A percentile compares a stretch with the other conserved stretches of the same genome.
Evolutionary conservation across 2,329 filamentous ascomycete genomes (phyloP).

Genomic region (Elsinoe australis): DNA sequence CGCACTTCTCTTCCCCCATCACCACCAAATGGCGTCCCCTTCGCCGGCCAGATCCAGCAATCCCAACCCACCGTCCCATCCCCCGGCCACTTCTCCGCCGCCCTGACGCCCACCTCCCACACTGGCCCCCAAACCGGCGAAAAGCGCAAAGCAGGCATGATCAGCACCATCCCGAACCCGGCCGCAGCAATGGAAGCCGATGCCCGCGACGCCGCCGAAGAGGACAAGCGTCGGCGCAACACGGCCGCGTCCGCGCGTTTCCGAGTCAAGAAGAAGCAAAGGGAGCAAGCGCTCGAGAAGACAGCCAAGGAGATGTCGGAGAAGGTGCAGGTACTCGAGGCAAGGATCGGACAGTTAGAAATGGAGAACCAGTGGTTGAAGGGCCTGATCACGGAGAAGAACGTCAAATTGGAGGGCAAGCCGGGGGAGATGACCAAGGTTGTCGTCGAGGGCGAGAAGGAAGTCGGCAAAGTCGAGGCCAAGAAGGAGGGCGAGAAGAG

Average conservation of each 20-base stretch:
- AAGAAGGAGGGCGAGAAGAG: neutral
- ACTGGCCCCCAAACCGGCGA: slow-evolving; percentile 29
- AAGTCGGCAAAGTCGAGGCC: neutral
- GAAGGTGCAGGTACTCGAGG: slow-evolving; percentile 39
- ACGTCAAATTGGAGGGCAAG: slow-evolving; percentile 21
- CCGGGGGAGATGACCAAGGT: neutral
- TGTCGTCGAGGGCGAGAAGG: neutral
- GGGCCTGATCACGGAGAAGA: slow-evolving; percentile 45
- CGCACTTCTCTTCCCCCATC: slow-evolving; percentile 25
- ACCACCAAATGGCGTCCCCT: slow-evolving; percentile 24
- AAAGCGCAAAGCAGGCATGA: slow-evolving; percentile 40
- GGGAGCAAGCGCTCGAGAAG: slow-evolving; percentile 46
- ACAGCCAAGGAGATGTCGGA: slow-evolving; percentile 45
- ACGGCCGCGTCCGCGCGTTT: slow-evolving; percentile 47
- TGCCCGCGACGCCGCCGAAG: slow-evolving; percentile 42
- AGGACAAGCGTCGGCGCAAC: slow-evolving; percentile 48
- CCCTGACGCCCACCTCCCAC: slow-evolving; percentile 11
- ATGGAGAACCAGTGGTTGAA: slow-evolving; percentile 49
- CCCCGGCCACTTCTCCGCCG: slow-evolving; percentile 20
- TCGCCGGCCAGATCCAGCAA: slow-evolving; percentile 13
- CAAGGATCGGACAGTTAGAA: slow-evolving; percentile 43
- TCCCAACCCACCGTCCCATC: slow-evolving; percentile 22
- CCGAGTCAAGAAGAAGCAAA: slow-evolving; percentile 50
- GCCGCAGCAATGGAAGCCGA: slow-evolving; percentile 39
- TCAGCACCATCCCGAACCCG: slow-evolving; percentile 27